Base-by-base conservation (phyloP, 257 asterid genomes). In the Leonotis leonurus region DNA sequence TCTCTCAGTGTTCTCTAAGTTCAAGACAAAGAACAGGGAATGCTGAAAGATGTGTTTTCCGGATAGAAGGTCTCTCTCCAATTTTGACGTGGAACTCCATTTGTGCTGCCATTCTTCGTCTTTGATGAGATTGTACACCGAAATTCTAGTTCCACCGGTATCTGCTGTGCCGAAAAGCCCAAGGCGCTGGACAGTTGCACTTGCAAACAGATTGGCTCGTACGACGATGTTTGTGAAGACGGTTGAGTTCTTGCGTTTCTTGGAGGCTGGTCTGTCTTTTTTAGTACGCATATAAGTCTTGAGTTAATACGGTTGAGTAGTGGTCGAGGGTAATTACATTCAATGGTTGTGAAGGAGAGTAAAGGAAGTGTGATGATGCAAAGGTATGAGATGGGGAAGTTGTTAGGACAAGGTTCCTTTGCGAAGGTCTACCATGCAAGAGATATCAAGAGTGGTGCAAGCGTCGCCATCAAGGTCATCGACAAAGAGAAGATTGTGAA, bases 391-490 rank as follows among this genome's bases (percentile, higher is more conserved):
- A 29, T 90, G 56, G 95, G 96, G 68, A 87, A 84, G 77, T 40
- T 85, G 75, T 81, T 90, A 16, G 98, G 98, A 41, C 96, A 90
- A 75, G 98, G 96, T 17, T 79, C 84, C 69, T 87, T 83, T 49
- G 96, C 98, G 16, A 87, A 87, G 82, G 98, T 90, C 14, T 68
- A 85, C 75, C 95, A 72, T 44, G 97, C 85, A 2, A 78, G 87
- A 63, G 78, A 82, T 22, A 27, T 90, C 52, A 63, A 71, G 60
- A 81, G 70, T 12, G 79, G 85, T 7, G 8, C 26, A 43, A 82
- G 77, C 26, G 94, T 85, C 32, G 98, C 98, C 33, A 81, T 90
- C 51, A 87, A 90, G 82, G 60, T 85, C 1, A 77, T 88, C 12
- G 88, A 88, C 65, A 82, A 82, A 26, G 77, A 79, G 56, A 76